Percentiles rank a stretch among this genome's conserved stretches.
Evolutionary conservation across 495 filamentous ascomycete species (phyloP).

Genomic region (Penicillium samsonianum): DNA sequence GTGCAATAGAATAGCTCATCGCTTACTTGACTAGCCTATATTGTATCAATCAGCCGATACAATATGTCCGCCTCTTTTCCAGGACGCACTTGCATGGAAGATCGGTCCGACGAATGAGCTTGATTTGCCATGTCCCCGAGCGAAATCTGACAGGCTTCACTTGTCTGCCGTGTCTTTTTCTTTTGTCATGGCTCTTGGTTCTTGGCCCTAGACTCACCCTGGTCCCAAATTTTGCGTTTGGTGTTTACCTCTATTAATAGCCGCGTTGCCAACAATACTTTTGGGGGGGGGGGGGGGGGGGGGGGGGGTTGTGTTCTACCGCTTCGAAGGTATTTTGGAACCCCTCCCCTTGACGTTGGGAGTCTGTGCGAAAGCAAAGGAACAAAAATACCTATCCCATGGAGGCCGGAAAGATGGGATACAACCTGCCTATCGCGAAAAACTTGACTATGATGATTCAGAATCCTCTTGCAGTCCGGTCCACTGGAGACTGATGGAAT

Average conservation of each 20-base stretch:
- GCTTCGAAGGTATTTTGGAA: neutral
- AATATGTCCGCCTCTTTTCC: conserved; percentile 1
- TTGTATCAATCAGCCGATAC: conserved; percentile 10
- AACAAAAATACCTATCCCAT: neutral
- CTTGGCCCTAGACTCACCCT: conserved; percentile 5
- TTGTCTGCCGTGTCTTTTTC: conserved; percentile 9
- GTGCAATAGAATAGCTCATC: conserved; percentile 13
- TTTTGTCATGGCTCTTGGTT: neutral
- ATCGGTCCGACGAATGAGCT: conserved; percentile 16
- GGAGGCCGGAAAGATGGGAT: conserved; percentile 6
- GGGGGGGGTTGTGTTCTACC: too few relatives aligned
- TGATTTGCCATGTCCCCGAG: conserved; percentile 13
- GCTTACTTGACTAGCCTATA: conserved; percentile 19
- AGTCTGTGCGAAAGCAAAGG: conserved; percentile 10
- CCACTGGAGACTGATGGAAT: conserved; percentile 19
- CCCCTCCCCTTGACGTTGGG: neutral
- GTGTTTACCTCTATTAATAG: neutral
- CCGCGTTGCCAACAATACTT: neutral
- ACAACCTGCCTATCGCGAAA: conserved; percentile 5
- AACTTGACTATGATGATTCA: conserved; percentile 4
- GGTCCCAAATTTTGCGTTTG: neutral
- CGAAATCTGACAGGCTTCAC: conserved; percentile 21
- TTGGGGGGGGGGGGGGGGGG: too few relatives aligned
- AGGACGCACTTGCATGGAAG: conserved; percentile 13
- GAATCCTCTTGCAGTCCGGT: conserved; percentile 11